These are phyloP conservation scores for Aspergillus asperescens DNA, from an alignment of 495 filamentous ascomycete genomes.

Conservation along the genomic window DNA sequence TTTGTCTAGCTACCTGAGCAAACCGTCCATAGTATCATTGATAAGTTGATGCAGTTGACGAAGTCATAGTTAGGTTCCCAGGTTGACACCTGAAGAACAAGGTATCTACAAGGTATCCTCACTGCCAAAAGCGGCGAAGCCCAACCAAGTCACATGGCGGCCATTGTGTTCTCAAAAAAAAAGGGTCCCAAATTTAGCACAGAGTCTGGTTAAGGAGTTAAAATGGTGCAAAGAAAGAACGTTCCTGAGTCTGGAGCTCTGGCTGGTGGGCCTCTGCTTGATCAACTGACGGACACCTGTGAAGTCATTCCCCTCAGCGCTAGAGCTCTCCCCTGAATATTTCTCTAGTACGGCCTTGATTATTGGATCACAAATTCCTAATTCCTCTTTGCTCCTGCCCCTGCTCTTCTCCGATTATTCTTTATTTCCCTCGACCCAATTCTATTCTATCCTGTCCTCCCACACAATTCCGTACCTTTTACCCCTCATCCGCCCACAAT, in stretches of 20 bases:
- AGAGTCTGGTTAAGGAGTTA: background rate
- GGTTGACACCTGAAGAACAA: background rate
- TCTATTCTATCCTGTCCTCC: background rate
- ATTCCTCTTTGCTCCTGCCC: background rate
- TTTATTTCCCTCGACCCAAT: background rate
- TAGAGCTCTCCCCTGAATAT: conserved; percentile 3
- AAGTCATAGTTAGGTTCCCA: background rate
- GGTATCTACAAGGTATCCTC: background rate
- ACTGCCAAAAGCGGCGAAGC: background rate
- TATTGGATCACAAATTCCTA: background rate
- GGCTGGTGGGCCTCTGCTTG: background rate
- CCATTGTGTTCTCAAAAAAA: background rate
- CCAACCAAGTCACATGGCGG: background rate
- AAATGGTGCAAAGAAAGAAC: too few relatives aligned
- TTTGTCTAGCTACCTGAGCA: too few relatives aligned
- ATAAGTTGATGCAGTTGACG: background rate
- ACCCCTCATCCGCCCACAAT: conserved; percentile 26
- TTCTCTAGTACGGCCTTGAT: background rate
- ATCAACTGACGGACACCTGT: conserved; percentile 10
- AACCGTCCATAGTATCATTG: background rate
- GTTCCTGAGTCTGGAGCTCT: conserved; percentile 11
- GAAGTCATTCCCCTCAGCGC: background rate
- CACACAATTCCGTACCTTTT: conserved; percentile 1
- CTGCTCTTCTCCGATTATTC: background rate
- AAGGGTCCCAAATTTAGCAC: background rate